Percentiles rank a stretch among this genome's conserved stretches.
phyloP scores from a whole-genome alignment of 1,284 basidiomycete species.

The Moesziomyces sp. region DNA sequence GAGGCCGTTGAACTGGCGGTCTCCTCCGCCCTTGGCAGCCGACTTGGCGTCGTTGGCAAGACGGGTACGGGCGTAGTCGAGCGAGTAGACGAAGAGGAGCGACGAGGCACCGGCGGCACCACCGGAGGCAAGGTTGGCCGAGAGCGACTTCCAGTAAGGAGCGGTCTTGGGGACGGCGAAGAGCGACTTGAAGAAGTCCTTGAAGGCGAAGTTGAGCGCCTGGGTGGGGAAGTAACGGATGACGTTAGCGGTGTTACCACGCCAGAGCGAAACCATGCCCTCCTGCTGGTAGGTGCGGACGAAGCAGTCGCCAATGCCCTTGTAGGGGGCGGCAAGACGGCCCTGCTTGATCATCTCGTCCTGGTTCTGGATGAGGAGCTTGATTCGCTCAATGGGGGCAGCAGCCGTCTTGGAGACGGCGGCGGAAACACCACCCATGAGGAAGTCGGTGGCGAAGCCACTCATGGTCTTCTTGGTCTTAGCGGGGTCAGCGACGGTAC shows the following conservation, averaged over 20 bases:
- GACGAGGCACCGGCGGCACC: conserved; percentile 68
- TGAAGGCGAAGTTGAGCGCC: conserved; percentile 68
- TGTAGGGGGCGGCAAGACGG: conserved; percentile 67
- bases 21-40: conserved; percentile 66
- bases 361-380: conserved; percentile 69
- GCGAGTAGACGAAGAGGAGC: conserved; percentile 68
- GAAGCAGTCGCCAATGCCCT: conserved; percentile 68
- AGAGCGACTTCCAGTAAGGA: conserved; percentile 67
- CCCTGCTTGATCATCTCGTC: conserved; percentile 69
- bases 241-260: conserved; percentile 68
- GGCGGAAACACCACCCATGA: conserved; percentile 68
- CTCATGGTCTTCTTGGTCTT: conserved; percentile 57
- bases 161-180: conserved; percentile 67
- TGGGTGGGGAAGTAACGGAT: conserved; percentile 68
- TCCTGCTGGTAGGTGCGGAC: conserved; percentile 67
- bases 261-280: conserved; percentile 67
- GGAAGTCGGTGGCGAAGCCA: conserved; percentile 65
- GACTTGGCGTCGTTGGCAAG: conserved; percentile 69
- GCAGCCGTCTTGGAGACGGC: conserved; percentile 68
- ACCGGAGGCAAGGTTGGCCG: conserved; percentile 68
- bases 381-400: conserved; percentile 68
- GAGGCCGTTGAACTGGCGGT: conserved; percentile 68
- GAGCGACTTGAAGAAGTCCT: conserved; percentile 68
- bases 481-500: conserved; percentile 58
- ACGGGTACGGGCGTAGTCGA: conserved; percentile 69